Conservation (phyloP, 73 alveolate genomes). For the Tetrahymena elliotti region DNA sequence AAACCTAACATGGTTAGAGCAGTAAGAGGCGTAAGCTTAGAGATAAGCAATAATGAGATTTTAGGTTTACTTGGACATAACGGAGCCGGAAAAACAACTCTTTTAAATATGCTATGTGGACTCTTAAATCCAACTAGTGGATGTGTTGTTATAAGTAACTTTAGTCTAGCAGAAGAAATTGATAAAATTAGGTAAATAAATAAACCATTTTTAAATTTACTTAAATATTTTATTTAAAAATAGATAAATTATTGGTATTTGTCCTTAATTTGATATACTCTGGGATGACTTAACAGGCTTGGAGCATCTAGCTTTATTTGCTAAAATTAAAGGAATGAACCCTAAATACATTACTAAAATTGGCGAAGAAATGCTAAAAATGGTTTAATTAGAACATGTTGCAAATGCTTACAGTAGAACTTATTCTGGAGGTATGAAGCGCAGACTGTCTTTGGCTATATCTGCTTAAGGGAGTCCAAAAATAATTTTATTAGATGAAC, state of each 20-base stretch:
- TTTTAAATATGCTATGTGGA: constrained; percentile 8
- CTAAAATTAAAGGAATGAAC: constrained; percentile 83
- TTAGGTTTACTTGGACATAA: constrained; percentile 34
- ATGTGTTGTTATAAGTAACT: not conserved
- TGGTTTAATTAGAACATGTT: constrained; percentile 52
- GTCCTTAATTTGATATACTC: constrained; percentile 95
- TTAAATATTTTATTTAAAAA: not conserved
- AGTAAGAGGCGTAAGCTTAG: constrained; percentile 5
- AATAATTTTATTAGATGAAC: constrained; percentile 92
- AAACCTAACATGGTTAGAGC: not conserved
- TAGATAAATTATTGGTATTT: constrained; percentile 71
- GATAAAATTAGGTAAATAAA: not conserved
- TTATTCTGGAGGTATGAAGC: constrained; percentile 93
- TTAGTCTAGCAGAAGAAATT: not conserved
- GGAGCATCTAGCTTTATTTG: constrained; percentile 90
- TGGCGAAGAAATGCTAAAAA: constrained; percentile 46
- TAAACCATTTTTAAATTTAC: too few relatives aligned
- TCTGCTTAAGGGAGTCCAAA: constrained; percentile 85
- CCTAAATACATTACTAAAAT: not conserved
- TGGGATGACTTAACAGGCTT: constrained; percentile 86
- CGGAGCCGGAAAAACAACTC: constrained; percentile 39
- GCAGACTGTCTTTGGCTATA: constrained; percentile 92
- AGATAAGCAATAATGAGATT: not conserved
- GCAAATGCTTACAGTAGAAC: constrained; percentile 52
- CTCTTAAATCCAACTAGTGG: not conserved